Percentiles rank a stretch among this genome's conserved stretches.
phyloP scores from a whole-genome alignment of 768 basidiomycete genomes.

The Amanita phalloides region DNA sequence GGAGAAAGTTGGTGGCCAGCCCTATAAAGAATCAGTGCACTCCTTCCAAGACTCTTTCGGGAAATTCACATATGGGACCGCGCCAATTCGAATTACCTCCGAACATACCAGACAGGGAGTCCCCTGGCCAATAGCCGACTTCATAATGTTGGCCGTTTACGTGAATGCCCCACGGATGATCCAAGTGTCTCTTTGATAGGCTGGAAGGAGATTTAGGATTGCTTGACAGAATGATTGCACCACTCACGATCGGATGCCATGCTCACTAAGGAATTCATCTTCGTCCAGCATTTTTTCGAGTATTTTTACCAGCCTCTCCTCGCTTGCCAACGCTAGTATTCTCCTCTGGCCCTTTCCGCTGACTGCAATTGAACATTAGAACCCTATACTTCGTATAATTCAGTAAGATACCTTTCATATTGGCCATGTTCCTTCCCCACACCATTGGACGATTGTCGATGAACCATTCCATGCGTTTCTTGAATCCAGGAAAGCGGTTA shows the following conservation, averaged over 20 bases:
- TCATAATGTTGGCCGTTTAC: conserved; percentile 89
- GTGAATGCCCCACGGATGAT: conserved; percentile 90
- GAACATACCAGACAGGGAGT: conserved; percentile 96
- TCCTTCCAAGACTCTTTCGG: neutral
- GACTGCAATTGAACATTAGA: conserved; percentile 14
- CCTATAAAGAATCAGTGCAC: conserved; percentile 29
- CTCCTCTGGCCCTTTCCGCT: conserved; percentile 78
- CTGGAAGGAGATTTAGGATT: conserved; percentile 24
- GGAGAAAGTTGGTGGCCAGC: conserved; percentile 92
- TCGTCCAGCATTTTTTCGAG: conserved; percentile 97
- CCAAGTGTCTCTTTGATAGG: conserved; percentile 82
- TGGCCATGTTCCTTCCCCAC: conserved; percentile 88
- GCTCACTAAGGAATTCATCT: conserved; percentile 90
- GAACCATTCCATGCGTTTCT: conserved; percentile 99
- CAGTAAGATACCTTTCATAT: conserved; percentile 67
- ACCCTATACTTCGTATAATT: neutral
- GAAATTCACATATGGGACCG: conserved; percentile 68
- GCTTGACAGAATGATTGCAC: neutral
- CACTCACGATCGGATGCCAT: conserved; percentile 90
- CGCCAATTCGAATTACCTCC: conserved; percentile 98
- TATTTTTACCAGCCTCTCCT: conserved; percentile 81
- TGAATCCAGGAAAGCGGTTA: conserved; percentile 94
- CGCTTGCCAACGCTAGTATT: conserved; percentile 81
- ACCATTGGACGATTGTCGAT: conserved; percentile 86
- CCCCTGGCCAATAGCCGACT: conserved; percentile 96